phyloP scores from a whole-genome alignment of 139 green algal genomes.

The Axilococcus clingmanii region DNA sequence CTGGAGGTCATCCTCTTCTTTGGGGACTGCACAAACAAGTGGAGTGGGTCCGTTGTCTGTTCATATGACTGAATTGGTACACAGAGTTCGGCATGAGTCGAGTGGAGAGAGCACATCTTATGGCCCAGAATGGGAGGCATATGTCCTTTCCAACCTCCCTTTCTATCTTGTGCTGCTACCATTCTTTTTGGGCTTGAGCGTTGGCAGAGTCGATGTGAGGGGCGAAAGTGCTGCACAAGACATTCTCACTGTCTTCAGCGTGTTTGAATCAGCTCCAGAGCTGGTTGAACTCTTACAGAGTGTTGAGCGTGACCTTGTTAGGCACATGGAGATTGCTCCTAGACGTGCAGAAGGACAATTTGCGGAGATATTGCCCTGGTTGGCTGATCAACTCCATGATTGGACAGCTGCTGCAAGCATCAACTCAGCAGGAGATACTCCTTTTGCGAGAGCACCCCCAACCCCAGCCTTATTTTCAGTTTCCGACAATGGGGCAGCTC shows the following conservation, averaged over 20 bases:
- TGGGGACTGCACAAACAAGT: background rate
- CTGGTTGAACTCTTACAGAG: conserved; percentile 32
- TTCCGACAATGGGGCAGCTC: conserved; percentile 13
- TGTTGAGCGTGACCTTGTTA: conserved; percentile 45
- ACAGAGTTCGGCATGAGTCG: conserved; percentile 10
- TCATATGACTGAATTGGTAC: conserved; percentile 24
- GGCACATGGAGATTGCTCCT: conserved; percentile 10
- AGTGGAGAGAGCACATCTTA: conserved; percentile 9
- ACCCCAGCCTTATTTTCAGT: conserved; percentile 13
- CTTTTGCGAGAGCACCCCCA: conserved; percentile 7
- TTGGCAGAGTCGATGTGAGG: conserved; percentile 13
- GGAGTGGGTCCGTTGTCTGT: conserved; percentile 2
- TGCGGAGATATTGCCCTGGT: conserved; percentile 57
- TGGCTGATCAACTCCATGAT: conserved; percentile 48
- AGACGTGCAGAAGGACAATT: conserved; percentile 36
- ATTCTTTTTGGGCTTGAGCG: conserved; percentile 45
- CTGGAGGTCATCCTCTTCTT: conserved; percentile 29
- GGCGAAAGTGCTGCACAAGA: conserved; percentile 24
- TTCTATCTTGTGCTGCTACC: conserved; percentile 70
- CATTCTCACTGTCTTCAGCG: conserved; percentile 21
- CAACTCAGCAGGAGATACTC: conserved; percentile 11
- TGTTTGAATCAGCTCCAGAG: conserved; percentile 25
- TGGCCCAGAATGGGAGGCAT: conserved; percentile 45
- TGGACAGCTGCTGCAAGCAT: conserved; percentile 50
- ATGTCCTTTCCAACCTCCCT: conserved; percentile 67